Conservation (phyloP, 345 rosid genomes). For the Passiflora organensis region DNA sequence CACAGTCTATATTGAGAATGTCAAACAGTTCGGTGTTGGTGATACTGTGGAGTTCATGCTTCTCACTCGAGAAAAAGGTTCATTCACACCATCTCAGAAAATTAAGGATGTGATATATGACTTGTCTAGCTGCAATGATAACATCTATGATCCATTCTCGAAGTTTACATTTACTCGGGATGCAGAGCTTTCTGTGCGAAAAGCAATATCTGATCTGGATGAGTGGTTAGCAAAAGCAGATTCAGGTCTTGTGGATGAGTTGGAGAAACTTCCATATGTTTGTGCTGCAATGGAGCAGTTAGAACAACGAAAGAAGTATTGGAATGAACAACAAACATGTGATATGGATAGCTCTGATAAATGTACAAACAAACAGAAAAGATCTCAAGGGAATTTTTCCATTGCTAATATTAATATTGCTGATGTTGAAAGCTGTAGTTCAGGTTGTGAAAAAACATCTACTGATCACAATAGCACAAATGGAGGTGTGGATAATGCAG, state of each 20-base stretch:
- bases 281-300: conserved; percentile 79
- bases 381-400: conserved; percentile 15
- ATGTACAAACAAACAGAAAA: conserved; percentile 19
- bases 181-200: conserved; percentile 73
- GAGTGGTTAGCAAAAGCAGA: conserved; percentile 81
- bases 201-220: conserved; percentile 83
- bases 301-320: conserved; percentile 64
- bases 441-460: conserved; percentile 16
- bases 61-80: conserved; percentile 65
- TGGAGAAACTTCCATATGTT: conserved; percentile 89
- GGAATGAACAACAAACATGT: conserved; percentile 56
- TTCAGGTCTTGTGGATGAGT: conserved; percentile 84
- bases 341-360: conserved; percentile 22
- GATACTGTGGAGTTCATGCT: conserved; percentile 72
- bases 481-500: conserved; percentile 22
- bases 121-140: conserved; percentile 19
- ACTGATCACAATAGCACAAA: conserved; percentile 25
- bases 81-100: conserved; percentile 52
- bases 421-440: conserved; percentile 20
- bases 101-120: conserved; percentile 21
- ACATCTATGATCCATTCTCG: conserved; percentile 47
- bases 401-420: conserved; percentile 25
- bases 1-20: conserved; percentile 69
- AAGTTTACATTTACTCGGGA: conserved; percentile 81
- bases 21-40: conserved; percentile 56